Base-by-base conservation (phyloP, 2,329 filamentous ascomycete species). In the Akanthomyces dipterigenus region DNA sequence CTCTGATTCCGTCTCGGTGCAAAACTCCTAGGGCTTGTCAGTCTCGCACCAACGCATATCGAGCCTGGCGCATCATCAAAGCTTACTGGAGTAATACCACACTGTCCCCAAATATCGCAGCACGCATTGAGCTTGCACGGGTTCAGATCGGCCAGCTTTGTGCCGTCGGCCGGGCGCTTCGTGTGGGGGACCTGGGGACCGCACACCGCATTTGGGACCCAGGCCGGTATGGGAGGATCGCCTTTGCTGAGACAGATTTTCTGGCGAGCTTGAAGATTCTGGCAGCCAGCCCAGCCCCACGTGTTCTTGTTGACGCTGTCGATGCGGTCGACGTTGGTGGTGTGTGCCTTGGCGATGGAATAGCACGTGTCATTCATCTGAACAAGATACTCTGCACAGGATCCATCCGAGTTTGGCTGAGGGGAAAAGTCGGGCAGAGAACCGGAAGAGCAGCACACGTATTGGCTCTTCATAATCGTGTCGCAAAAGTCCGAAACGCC, bases 11-110 rank as follows among this genome's bases (percentile, higher is more conserved):
- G 40, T 16, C 3, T 2, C 14, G 16, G 26, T 46, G 26, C 54
- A 56, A 55, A 9, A 63, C n/a, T n/a, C n/a, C n/a, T n/a, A n/a
- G n/a, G n/a, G n/a, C n/a, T n/a, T n/a, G n/a, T n/a, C n/a, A n/a
- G n/a, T n/a, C n/a, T n/a, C n/a, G n/a, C n/a, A n/a, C n/a, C n/a
- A n/a, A n/a, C n/a, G n/a, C n/a, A n/a, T n/a, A n/a, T n/a, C n/a
- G n/a, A n/a, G n/a, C n/a, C n/a, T n/a, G n/a, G n/a, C n/a, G n/a
- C n/a, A n/a, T n/a, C n/a, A n/a, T n/a, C n/a, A n/a, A n/a, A n/a
- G n/a, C n/a, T n/a, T n/a, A n/a, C n/a, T n/a, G n/a, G n/a, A n/a
- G 76, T 77, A 1, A 72, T 72, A 5, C 79, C 79, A 26, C 80
- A 82, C 53, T 77, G 71, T 0, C 79, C 80, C 70, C 76, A 77